Evolutionary conservation across 2,329 filamentous ascomycete genomes (phyloP), one percentile per base, ranked within the genome.

Genomic region (Beauveria sp.): DNA sequence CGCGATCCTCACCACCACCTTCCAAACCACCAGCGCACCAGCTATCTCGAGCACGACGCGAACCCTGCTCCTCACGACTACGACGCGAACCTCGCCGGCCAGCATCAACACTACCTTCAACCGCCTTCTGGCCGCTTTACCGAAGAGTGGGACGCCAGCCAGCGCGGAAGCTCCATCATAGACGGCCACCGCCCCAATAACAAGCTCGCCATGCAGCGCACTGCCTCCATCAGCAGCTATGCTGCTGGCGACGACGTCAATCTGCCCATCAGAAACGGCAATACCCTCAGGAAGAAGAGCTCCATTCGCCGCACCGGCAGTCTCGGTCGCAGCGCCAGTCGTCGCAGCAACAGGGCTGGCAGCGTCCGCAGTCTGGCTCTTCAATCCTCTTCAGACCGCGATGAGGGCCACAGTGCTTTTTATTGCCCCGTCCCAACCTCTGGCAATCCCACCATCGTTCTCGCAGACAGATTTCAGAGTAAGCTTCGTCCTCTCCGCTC

Each of bases 401-500:
- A 88, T 62, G 86, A 91, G 70, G 79, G 82, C 66, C 89, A 92
- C 71, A 97, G 90, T 74, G 91, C 89, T 48, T 97, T 97, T 72
- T 88, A 87, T 72, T 92, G 91, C 54, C 94, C 94, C 1, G 88
- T 99, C 40, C 94, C 92, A 3, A 97, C 91, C 5, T 84, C 84
- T 20, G 91, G 91, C 4, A 92, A 87, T 57, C 94, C 94, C 2
- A 97, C 94, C 1, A 93, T 97, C 62, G 81, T 90, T 55, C 80
- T 99, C 34, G 89, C 91, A 48, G 90, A 86, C 67, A 85, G 94
- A 59, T 99, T 99, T 72, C 90, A 97, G 79, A 84, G 92, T 92
- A 80, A 63, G 84, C 71, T 52, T 16, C 12, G 12, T 28, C 52
- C 58, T 24, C 8, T 41, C 55, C 18, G n/a, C 14, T n/a, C 14